phyloP scores from a whole-genome alignment of 805 yeast species.

The Candida bentonensis region DNA sequence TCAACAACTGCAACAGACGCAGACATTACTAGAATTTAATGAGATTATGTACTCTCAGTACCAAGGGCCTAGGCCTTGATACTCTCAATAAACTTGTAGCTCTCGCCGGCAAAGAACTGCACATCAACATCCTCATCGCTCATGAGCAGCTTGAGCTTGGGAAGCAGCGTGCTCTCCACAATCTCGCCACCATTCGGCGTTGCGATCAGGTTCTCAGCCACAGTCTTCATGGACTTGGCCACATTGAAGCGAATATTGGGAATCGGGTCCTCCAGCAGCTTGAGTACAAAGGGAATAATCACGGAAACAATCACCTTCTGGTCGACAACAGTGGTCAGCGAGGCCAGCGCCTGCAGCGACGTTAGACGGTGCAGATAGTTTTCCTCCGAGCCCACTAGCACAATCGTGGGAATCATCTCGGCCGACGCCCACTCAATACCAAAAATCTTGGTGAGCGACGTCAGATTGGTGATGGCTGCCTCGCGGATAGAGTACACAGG shows the following conservation, averaged over 20 bases:
- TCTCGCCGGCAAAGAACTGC: constrained; percentile 64
- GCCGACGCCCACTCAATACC: constrained; percentile 89
- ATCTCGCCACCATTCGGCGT: constrained; percentile 18
- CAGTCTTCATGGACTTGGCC: constrained; percentile 62
- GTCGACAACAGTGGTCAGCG: constrained; percentile 60
- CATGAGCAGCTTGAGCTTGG: constrained; percentile 49
- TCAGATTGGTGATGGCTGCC: constrained; percentile 82
- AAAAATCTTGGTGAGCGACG: constrained; percentile 67
- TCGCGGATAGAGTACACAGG: constrained; percentile 91
- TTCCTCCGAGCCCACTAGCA: constrained; percentile 36
- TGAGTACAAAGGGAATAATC: constrained; percentile 67
- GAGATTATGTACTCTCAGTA: no score
- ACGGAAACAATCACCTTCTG: constrained; percentile 41
- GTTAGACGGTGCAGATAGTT: constrained; percentile 91
- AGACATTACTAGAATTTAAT: no score
- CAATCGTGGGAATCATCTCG: constrained; percentile 66
- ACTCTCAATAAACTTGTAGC: constrained; percentile 29
- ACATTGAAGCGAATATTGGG: constrained; percentile 94
- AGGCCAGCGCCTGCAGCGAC: constrained; percentile 75
- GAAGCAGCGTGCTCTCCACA: constrained; percentile 39
- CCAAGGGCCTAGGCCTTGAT: background rate
- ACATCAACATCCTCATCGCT: constrained; percentile 81
- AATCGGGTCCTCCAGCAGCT: constrained; percentile 63
- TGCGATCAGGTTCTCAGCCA: constrained; percentile 2
- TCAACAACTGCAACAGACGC: no score